Evolutionary conservation across 2,329 filamentous ascomycete genomes (phyloP).

Genomic region (Phyllosticta citriasiana): DNA sequence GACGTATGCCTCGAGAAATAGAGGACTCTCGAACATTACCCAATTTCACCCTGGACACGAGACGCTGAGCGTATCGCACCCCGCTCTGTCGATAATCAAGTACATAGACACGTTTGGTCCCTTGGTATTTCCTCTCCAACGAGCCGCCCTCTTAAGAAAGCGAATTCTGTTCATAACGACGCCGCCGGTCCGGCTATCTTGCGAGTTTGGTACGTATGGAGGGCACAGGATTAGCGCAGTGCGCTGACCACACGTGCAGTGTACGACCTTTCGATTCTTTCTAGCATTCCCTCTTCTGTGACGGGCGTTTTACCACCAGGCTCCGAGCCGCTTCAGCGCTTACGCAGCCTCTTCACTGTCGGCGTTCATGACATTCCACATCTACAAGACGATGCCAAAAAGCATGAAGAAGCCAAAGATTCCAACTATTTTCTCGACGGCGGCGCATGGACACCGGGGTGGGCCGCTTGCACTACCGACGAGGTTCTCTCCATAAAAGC

Average conservation of each 20-base stretch:
- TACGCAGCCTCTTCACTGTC: conserved; percentile 81
- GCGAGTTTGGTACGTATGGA: conserved; percentile 66
- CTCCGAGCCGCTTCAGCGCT: conserved; percentile 50
- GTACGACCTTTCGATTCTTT: conserved; percentile 87
- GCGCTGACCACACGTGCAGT: conserved; percentile 44
- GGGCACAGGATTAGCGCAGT: too few species aligned
- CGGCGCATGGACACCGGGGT: conserved; percentile 47
- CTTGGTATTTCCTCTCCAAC: conserved; percentile 81
- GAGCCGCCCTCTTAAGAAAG: conserved; percentile 76
- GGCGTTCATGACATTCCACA: conserved; percentile 87
- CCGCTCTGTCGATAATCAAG: conserved; percentile 69
- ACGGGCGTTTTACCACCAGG: conserved; percentile 57
- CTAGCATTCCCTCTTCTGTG: conserved; percentile 71
- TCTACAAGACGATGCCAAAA: conserved; percentile 48
- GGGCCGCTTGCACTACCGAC: conserved; percentile 94
- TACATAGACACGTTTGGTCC: conserved; percentile 81
- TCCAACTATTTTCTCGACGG: conserved; percentile 26
- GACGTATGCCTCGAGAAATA: conserved; percentile 17
- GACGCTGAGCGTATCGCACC: conserved; percentile 67
- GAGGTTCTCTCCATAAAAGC: conserved; percentile 82
- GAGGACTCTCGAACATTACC: conserved; percentile 42
- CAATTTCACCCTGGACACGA: conserved; percentile 51
- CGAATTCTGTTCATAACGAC: conserved; percentile 79
- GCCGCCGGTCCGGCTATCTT: conserved; percentile 73
- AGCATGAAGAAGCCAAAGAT: conserved; percentile 29